These are phyloP conservation scores for Eucalyptus lansdowneana DNA, from an alignment of 345 rosid species.

Conservation along the genomic window DNA sequence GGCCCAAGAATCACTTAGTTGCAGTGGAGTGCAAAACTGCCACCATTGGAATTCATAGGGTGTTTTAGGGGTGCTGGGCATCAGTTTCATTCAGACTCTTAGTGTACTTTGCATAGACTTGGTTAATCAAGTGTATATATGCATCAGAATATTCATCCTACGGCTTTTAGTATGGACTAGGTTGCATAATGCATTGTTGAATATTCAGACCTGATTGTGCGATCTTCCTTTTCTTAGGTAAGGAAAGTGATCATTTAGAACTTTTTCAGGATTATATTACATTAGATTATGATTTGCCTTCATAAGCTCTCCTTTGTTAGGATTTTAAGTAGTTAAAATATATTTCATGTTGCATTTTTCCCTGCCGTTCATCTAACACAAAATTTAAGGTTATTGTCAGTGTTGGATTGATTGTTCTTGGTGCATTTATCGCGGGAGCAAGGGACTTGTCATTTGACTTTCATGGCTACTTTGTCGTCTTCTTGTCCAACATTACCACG, in stretches of 20 bases:
- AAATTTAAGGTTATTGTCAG: constrained; percentile 48
- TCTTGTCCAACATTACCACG: constrained; percentile 78
- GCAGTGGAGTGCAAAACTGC: background rate
- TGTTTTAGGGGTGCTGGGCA: background rate
- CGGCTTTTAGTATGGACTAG: background rate
- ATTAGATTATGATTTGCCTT: background rate
- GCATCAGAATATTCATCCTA: background rate
- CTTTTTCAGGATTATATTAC: background rate
- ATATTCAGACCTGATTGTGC: background rate
- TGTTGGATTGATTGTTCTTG: constrained; percentile 83
- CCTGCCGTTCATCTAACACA: constrained; percentile 22
- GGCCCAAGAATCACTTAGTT: background rate
- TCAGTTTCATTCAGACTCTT: background rate
- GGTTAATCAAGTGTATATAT: background rate
- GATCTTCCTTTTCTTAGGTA: background rate
- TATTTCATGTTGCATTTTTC: constrained; percentile 1
- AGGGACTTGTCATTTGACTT: constrained; percentile 92
- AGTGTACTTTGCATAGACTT: background rate
- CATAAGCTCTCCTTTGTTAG: background rate
- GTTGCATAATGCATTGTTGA: background rate
- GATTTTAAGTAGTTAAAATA: background rate
- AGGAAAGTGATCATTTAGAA: background rate
- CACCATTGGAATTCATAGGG: background rate
- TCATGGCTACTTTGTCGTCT: constrained; percentile 83
- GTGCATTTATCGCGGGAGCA: constrained; percentile 93